Conservation (phyloP, 495 filamentous ascomycete species). For the Polyplosphaeria fusca region DNA sequence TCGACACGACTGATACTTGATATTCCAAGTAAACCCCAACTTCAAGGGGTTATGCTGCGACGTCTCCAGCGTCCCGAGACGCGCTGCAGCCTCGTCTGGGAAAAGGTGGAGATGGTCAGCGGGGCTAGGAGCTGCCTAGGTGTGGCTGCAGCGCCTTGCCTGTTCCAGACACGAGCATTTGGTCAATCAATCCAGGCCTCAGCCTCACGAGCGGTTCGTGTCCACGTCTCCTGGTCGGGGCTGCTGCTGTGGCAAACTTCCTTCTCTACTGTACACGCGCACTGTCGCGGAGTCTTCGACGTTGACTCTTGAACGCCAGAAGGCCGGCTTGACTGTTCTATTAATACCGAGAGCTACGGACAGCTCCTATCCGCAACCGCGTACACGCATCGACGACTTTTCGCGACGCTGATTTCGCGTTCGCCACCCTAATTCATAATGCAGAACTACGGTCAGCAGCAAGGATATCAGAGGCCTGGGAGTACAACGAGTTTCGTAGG, state of each 20-base stretch:
- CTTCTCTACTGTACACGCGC: background rate
- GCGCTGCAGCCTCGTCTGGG: no score
- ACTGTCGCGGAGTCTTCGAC: background rate
- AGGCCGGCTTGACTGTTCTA: background rate
- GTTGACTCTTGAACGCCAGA: background rate
- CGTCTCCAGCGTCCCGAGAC: no score
- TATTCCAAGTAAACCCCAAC: no score
- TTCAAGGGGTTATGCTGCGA: no score
- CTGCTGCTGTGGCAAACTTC: background rate
- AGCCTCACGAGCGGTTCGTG: background rate
- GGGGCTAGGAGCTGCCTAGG: no score
- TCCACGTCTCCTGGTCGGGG: background rate
- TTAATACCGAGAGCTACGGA: background rate
- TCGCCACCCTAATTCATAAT: constrained; percentile 18
- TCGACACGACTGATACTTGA: no score
- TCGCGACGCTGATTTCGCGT: background rate
- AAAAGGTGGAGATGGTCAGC: no score
- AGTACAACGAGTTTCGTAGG: constrained; percentile 26
- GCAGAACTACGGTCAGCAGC: constrained; percentile 27
- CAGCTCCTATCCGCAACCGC: background rate
- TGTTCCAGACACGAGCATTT: background rate
- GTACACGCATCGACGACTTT: background rate
- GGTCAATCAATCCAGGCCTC: background rate
- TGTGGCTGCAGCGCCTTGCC: background rate
- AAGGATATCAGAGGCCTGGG: constrained; percentile 26